Conservation (phyloP, 768 basidiomycete genomes). For the Boletus edulis region DNA sequence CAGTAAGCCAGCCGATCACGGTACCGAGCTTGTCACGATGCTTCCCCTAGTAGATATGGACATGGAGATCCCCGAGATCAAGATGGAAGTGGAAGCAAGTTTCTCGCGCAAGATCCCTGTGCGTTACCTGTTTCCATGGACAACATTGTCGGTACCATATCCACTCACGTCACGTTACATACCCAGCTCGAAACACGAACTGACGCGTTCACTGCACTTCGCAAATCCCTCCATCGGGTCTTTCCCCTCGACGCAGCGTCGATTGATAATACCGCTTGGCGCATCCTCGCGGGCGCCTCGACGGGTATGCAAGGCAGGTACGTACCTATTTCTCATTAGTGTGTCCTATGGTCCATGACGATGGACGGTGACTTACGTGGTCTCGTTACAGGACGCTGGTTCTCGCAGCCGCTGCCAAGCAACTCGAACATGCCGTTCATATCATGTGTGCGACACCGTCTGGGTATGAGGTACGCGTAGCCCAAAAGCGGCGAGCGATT, state of each 20-base stretch:
- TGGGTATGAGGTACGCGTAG: conserved; percentile 46
- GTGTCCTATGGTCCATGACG: no score
- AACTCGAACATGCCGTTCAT: conserved; percentile 47
- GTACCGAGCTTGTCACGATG: neutral
- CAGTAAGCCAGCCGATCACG: neutral
- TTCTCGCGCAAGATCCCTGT: conserved; percentile 46
- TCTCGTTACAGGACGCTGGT: conserved; percentile 36
- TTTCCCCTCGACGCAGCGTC: conserved; percentile 8
- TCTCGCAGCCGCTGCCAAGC: conserved; percentile 41
- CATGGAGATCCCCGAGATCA: conserved; percentile 26
- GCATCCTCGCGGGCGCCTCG: conserved; percentile 10
- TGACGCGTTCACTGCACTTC: conserved; percentile 37
- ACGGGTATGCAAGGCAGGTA: conserved; percentile 24
- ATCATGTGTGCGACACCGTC: conserved; percentile 48
- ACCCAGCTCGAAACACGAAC: conserved; percentile 36
- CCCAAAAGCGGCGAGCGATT: conserved; percentile 35
- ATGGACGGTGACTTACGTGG: neutral
- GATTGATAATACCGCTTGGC: conserved; percentile 28
- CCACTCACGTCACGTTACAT: neutral
- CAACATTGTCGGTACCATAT: neutral
- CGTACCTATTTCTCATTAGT: neutral
- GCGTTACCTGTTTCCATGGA: neutral
- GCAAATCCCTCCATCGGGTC: conserved; percentile 34
- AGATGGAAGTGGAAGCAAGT: conserved; percentile 37
- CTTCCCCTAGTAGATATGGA: conserved; percentile 5